phyloP scores from a whole-genome alignment of 2,329 filamentous ascomycete species.

The Trichoderma sp. region DNA sequence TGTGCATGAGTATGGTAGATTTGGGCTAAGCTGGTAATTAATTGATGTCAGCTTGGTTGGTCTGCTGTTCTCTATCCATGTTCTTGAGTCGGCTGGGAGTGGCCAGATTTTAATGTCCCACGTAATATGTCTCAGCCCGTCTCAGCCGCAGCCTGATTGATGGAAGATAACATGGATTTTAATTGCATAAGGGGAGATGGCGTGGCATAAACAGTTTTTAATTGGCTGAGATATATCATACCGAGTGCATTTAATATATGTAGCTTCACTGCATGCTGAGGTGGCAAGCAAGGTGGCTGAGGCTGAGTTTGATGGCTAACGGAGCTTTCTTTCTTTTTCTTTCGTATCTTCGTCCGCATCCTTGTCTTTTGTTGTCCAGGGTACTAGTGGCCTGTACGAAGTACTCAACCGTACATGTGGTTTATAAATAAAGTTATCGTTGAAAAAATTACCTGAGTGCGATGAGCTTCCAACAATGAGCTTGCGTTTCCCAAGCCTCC shows the following conservation, averaged over 20 bases:
- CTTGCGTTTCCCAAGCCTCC: not conserved
- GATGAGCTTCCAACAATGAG: not conserved
- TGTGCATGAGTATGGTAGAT: too few species aligned
- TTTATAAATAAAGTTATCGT: not conserved
- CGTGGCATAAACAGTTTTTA: not conserved
- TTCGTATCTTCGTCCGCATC: not conserved
- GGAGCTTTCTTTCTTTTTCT: not conserved
- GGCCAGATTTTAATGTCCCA: not conserved
- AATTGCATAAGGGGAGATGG: not conserved
- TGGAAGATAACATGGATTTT: not conserved
- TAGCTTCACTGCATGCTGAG: not conserved
- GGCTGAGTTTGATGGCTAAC: not conserved
- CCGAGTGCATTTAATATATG: not conserved
- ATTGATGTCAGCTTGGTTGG: not conserved
- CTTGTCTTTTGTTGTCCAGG: not conserved
- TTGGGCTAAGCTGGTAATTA: too few species aligned
- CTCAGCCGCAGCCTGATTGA: not conserved
- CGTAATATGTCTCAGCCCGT: not conserved
- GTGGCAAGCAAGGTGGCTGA: not conserved
- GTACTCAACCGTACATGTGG: not conserved
- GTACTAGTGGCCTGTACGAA: too few species aligned
- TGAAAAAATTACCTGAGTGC: not conserved
- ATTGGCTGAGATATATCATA: not conserved
- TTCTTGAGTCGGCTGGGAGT: not conserved
- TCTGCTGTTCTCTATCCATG: not conserved